Base-by-base conservation (phyloP, 1,139 yeast species). In the Hanseniaspora sp. region DNA sequence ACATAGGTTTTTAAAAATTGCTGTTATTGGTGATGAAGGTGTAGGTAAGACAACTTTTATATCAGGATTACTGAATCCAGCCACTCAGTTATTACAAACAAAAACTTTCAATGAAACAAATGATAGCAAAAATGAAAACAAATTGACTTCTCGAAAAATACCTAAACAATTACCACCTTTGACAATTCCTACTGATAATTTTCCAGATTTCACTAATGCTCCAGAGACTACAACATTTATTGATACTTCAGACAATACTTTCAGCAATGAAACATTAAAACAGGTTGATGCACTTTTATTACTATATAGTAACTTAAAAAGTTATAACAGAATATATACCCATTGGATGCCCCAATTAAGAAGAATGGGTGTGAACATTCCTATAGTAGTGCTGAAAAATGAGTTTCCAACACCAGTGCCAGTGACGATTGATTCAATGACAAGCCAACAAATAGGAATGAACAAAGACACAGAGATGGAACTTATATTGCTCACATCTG, bases 271-370 rank as follows among this genome's bases (percentile, higher is more conserved):
- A 48, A 96, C 88, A 66, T 76, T 92, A 59, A 77, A 95, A 55
- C 74, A 79, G 49, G 95, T 97, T 0, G 92, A 86, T 67, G 96
- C 88, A 12, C 85, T 92, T 9, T 86, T 96, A 92, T 74, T 92
- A 31, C 90, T 92, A 0, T 92, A 88, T 65, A 78, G 94, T 1
- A 97, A 90, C 63, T 95, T 88, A 64, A 94, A 88, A 63, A 87
- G 96, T 0, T 92, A 90, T 64, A 97, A 92, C 65, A 74, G 97
- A 54, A 79, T 92, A 11, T 82, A 95, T 1, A 72, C 90, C 38
- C 90, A 88, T 66, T 92, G 98, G 98, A 83, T 92, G 78, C 95
- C 95, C 46, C 77, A 83, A 72, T 83, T 92, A 63, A 73, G 98
- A 58, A 86, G 95, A 1, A 74, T 87, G 75, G 98, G 98, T 2